These are phyloP conservation scores for Stereum hirsutum DNA, from an alignment of 1,284 basidiomycete species.

Conservation along the genomic window DNA sequence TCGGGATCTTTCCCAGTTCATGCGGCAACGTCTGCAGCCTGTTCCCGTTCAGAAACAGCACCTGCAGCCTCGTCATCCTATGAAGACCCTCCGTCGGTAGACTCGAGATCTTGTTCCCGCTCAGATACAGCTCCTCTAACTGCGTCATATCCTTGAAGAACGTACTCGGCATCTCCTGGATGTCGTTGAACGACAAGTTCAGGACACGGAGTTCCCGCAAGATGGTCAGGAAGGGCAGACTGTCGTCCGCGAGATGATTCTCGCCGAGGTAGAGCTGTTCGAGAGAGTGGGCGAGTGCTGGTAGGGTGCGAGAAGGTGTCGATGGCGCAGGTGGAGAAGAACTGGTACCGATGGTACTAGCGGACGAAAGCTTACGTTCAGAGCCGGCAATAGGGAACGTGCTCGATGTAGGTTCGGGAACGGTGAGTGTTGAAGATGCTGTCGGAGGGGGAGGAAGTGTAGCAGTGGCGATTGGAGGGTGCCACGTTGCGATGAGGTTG, in stretches of 20 bases:
- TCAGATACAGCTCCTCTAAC: conserved; percentile 86
- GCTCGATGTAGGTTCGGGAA: neutral
- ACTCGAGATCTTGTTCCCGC: conserved; percentile 87
- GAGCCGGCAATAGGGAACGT: conserved; percentile 6
- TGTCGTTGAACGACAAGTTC: conserved; percentile 94
- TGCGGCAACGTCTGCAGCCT: conserved; percentile 88
- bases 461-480: conserved; percentile 44
- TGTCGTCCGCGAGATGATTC: conserved; percentile 82
- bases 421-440: neutral
- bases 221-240: conserved; percentile 66
- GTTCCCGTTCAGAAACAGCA: conserved; percentile 92
- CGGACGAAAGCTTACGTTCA: conserved; percentile 37
- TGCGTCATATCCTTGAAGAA: conserved; percentile 65
- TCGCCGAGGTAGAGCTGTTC: conserved; percentile 83
- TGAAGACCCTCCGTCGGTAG: conserved; percentile 86
- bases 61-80: conserved; percentile 54
- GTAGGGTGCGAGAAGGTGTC: conserved; percentile 32
- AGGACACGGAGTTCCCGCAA: conserved; percentile 75
- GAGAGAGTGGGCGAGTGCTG: conserved; percentile 68
- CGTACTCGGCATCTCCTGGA: conserved; percentile 78
- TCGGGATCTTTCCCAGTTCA: conserved; percentile 80
- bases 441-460: conserved; percentile 2
- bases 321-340: conserved; percentile 4
- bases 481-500: conserved; percentile 76
- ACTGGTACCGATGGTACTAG: conserved; percentile 17